Evolutionary conservation across 2,329 filamentous ascomycete species (phyloP).

Genomic region (Penicillium rolfsii): DNA sequence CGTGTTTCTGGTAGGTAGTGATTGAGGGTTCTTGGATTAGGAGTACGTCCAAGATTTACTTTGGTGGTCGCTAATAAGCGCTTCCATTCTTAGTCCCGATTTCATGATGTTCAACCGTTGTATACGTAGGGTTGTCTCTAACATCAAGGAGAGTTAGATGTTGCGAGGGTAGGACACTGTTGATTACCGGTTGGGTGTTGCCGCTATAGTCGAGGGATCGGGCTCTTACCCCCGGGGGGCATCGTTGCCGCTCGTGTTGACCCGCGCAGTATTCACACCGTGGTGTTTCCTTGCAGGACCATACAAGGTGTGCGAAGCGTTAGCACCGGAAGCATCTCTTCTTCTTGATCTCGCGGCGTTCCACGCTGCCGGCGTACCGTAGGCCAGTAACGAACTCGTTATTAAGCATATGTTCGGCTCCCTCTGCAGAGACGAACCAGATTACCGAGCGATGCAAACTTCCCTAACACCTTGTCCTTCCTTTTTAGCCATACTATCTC

Average conservation of each 20-base stretch:
- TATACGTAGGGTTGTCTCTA: conserved; percentile 25
- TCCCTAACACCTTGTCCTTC: conserved; percentile 29
- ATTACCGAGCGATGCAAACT: conserved; percentile 25
- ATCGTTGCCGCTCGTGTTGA: conserved; percentile 11
- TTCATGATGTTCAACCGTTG: conserved; percentile 31
- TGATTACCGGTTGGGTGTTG: background rate
- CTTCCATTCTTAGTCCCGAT: conserved; percentile 30
- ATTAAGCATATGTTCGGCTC: conserved; percentile 14
- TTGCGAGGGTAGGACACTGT: conserved; percentile 17
- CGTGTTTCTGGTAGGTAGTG: conserved; percentile 23
- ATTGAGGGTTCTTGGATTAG: conserved; percentile 25
- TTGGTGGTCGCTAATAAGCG: conserved; percentile 32
- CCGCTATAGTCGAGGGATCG: conserved; percentile 27
- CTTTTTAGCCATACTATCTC: conserved; percentile 34
- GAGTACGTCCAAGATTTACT: conserved; percentile 32
- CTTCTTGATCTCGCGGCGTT: conserved; percentile 24
- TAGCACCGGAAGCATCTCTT: conserved; percentile 30
- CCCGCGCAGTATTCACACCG: conserved; percentile 28
- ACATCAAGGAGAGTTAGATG: conserved; percentile 19
- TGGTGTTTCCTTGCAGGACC: conserved; percentile 29
- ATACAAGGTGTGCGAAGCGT: conserved; percentile 30
- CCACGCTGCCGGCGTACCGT: conserved; percentile 28
- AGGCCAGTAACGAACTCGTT: conserved; percentile 27
- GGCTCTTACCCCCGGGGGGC: background rate
- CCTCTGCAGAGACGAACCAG: too few relatives aligned